A percentile compares a stretch with the other conserved stretches of the same genome.
These are phyloP conservation scores for Botrytis cinerea DNA, from an alignment of 2,329 filamentous ascomycete genomes.

Conservation along the genomic window DNA sequence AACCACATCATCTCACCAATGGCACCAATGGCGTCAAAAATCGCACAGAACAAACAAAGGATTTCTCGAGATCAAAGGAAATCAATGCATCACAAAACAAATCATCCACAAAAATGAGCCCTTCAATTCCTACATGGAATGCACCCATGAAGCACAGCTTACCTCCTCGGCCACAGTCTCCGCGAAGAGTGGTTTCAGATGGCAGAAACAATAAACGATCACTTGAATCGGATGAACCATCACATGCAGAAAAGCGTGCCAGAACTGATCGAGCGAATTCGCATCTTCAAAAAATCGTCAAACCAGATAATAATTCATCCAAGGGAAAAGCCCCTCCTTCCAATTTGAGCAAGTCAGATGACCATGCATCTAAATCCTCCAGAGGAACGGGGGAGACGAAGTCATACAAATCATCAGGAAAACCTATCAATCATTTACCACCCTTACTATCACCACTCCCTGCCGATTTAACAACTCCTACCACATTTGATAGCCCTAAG, in stretches of 20 bases:
- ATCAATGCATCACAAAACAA: slow-evolving; percentile 4
- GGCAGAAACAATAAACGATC: slow-evolving; percentile 35
- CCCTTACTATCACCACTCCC: slow-evolving; percentile 26
- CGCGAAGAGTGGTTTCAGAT: slow-evolving; percentile 28
- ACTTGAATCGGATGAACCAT: slow-evolving; percentile 33
- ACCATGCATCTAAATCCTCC: slow-evolving; percentile 25
- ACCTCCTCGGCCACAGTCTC: slow-evolving; percentile 38
- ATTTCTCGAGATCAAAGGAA: slow-evolving; percentile 17
- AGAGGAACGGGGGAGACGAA: slow-evolving; percentile 25
- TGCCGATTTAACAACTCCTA: slow-evolving; percentile 16
- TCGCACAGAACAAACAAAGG: slow-evolving; percentile 11
- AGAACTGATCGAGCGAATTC: slow-evolving; percentile 33
- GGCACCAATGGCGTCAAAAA: slow-evolving; percentile 27
- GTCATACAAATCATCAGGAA: slow-evolving; percentile 14
- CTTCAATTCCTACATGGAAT: slow-evolving; percentile 24
- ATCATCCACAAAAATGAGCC: slow-evolving; percentile 14
- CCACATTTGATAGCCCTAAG: slow-evolving; percentile 22
- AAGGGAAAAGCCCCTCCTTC: slow-evolving; percentile 30
- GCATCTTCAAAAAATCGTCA: slow-evolving; percentile 28
- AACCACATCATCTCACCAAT: slow-evolving; percentile 51
- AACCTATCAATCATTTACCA: slow-evolving; percentile 22
- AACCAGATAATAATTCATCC: slow-evolving; percentile 28
- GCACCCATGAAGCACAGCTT: slow-evolving; percentile 33
- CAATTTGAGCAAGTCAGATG: slow-evolving; percentile 29
- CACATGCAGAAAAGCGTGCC: slow-evolving; percentile 37